Evolutionary conservation across 129 eudicot genomes (phyloP).

Genomic region (Apium graveolens): DNA sequence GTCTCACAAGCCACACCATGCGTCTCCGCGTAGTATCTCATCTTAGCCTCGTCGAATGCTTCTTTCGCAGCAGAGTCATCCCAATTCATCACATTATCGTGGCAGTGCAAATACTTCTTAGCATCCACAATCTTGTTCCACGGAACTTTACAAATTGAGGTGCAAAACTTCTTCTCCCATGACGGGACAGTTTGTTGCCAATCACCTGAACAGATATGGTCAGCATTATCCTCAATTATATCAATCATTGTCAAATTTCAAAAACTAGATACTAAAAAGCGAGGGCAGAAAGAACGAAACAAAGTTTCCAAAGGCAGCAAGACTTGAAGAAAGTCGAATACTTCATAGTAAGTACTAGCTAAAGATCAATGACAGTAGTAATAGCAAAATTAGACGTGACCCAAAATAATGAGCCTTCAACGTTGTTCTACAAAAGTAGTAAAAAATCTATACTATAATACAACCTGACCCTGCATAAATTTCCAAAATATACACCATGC

Average conservation of each 20-base stretch:
- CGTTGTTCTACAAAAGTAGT: not conserved
- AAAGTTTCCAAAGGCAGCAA: not conserved
- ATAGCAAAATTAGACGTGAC: not conserved
- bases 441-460: not conserved
- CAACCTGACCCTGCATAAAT: not conserved
- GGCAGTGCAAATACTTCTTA: constrained; percentile 38
- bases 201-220: constrained; percentile 30
- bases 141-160: constrained; percentile 42
- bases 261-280: not conserved
- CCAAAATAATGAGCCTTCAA: not conserved
- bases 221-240: not conserved
- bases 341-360: not conserved
- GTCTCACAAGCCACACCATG: constrained; percentile 55
- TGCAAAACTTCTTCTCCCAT: constrained; percentile 76
- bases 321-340: not conserved
- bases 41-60: constrained; percentile 61
- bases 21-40: constrained; percentile 40
- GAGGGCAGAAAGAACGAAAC: not conserved
- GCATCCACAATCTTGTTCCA: constrained; percentile 59
- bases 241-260: not conserved
- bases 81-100: constrained; percentile 53
- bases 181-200: constrained; percentile 43
- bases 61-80: constrained; percentile 68
- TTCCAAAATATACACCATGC: not conserved
- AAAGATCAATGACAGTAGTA: not conserved